Evolutionary conservation across 768 basidiomycete species (phyloP).

Genomic region (Boletus reticulatus): DNA sequence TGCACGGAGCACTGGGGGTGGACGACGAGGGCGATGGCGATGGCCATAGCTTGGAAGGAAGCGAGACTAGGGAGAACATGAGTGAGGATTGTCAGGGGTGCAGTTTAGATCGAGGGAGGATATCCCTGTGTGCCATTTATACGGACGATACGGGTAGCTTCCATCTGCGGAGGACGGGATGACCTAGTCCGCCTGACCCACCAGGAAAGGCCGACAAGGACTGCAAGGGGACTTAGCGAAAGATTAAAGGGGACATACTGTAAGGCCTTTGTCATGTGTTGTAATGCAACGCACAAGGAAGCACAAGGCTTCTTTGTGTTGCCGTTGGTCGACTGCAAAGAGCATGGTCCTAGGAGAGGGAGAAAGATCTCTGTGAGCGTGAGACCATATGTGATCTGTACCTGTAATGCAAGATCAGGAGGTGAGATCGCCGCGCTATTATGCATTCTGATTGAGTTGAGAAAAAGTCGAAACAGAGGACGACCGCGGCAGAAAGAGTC

Average conservation of each 20-base stretch:
- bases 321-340: constrained; percentile 9
- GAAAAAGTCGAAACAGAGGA: neutral
- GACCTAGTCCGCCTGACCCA: constrained; percentile 18
- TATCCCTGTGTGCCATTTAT: constrained; percentile 25
- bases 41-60: constrained; percentile 6
- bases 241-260: constrained; percentile 23
- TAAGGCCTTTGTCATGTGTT: constrained; percentile 28
- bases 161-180: constrained; percentile 19
- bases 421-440: constrained; percentile 29
- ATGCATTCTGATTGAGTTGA: constrained; percentile 19
- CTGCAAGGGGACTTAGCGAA: constrained; percentile 26
- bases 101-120: constrained; percentile 1
- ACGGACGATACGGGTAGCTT: constrained; percentile 20
- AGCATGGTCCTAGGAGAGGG: constrained; percentile 12
- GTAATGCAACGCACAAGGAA: constrained; percentile 26
- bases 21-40: neutral
- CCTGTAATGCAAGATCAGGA: constrained; percentile 19
- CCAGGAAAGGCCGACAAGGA: constrained; percentile 13
- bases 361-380: constrained; percentile 8
- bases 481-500: constrained; percentile 20
- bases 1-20: constrained; percentile 7
- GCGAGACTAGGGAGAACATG: constrained; percentile 18
- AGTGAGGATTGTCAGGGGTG: constrained; percentile 2
- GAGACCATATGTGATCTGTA: constrained; percentile 9
- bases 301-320: constrained; percentile 17